Conservation (phyloP, 1,284 basidiomycete species). For the Exobasidium rhododendri region DNA sequence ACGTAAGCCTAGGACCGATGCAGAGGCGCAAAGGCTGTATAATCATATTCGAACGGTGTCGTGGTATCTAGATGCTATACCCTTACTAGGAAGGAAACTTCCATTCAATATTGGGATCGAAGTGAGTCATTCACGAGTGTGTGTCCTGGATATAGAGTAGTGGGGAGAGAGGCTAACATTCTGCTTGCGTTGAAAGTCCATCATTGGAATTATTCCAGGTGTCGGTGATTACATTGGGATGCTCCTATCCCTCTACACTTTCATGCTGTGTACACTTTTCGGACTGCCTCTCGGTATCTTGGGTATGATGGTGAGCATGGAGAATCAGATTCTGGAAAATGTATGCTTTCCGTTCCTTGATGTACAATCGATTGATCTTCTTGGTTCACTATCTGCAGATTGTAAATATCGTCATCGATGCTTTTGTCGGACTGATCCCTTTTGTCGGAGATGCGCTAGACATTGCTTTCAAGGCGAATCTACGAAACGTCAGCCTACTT, state of each 20-base stretch:
- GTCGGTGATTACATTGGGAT: constrained; percentile 47
- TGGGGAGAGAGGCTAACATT: no score
- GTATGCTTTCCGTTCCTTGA: not conserved
- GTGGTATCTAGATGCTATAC: constrained; percentile 40
- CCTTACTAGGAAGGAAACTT: constrained; percentile 23
- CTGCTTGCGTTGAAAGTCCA: no score
- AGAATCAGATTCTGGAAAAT: not conserved
- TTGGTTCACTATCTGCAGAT: constrained; percentile 9
- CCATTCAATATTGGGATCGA: constrained; percentile 42
- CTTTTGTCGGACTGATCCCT: constrained; percentile 46
- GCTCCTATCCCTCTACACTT: constrained; percentile 44
- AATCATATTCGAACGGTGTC: constrained; percentile 46
- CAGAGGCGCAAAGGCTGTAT: constrained; percentile 51
- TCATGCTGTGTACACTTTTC: constrained; percentile 44
- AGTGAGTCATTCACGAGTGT: not conserved
- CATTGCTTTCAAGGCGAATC: constrained; percentile 50
- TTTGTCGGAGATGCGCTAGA: constrained; percentile 51
- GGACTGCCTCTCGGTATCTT: constrained; percentile 38
- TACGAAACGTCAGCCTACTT: constrained; percentile 43
- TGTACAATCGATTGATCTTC: no score
- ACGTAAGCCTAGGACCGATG: constrained; percentile 13
- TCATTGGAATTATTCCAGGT: constrained; percentile 43
- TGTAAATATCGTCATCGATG: constrained; percentile 45
- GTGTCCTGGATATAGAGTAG: no score
- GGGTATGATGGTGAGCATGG: constrained; percentile 32